Evolutionary conservation across 495 filamentous ascomycete genomes (phyloP).

Genomic region (Podospora appendiculata): DNA sequence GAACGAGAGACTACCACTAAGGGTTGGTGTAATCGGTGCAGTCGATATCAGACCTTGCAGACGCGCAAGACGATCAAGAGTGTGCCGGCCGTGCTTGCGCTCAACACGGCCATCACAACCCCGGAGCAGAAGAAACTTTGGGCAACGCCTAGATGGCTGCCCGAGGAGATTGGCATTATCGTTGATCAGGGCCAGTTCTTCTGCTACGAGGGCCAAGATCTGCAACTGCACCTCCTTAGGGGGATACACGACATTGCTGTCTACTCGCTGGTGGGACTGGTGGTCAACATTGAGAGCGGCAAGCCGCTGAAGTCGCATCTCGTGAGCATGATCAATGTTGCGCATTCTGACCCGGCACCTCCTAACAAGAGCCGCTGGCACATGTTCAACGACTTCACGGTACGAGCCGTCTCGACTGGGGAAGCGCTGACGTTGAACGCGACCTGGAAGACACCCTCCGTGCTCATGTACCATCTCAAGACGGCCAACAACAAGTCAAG

Average conservation of each 20-base stretch:
- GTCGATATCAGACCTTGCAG: conserved; percentile 72
- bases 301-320: conserved; percentile 83
- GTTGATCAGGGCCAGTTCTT: conserved; percentile 75
- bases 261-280: conserved; percentile 87
- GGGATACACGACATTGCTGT: conserved; percentile 63
- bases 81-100: conserved; percentile 72
- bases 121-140: conserved; percentile 70
- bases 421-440: conserved; percentile 85
- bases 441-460: conserved; percentile 83
- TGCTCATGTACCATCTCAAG: conserved; percentile 78
- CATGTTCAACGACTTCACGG: conserved; percentile 94
- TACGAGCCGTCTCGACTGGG: conserved; percentile 63
- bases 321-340: conserved; percentile 83
- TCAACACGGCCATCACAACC: conserved; percentile 70
- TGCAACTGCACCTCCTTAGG: conserved; percentile 58
- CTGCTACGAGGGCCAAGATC: conserved; percentile 83
- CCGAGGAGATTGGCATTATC: conserved; percentile 83
- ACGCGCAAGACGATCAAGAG: conserved; percentile 72
- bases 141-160: conserved; percentile 82
- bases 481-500: conserved; percentile 66
- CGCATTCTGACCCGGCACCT: conserved; percentile 52
- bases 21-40: conserved; percentile 87
- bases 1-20: conserved; percentile 72
- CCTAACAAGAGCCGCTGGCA: conserved; percentile 68
- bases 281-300: conserved; percentile 77